Percentiles rank a stretch among this genome's conserved stretches.
Conservation (phyloP, 2,329 filamentous ascomycete genomes). For the Pseudogymnoascus sp. region DNA sequence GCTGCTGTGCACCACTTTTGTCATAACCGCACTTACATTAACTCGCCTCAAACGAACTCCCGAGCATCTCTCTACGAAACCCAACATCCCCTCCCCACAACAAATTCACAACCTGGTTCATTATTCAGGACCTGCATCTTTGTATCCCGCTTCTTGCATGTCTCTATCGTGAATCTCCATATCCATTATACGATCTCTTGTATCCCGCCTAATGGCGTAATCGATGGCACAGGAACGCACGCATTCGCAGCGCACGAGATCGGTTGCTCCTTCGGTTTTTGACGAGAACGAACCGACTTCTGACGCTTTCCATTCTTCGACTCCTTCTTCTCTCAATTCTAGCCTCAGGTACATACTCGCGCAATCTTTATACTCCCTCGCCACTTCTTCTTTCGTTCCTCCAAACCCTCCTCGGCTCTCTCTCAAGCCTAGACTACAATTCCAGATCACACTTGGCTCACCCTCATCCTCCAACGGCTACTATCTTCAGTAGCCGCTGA, state of each 20-base stretch:
- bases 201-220: conserved; percentile 14
- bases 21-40: conserved; percentile 8
- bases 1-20: conserved; percentile 6
- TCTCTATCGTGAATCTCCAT: background rate
- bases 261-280: conserved; percentile 12
- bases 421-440: conserved; percentile 1
- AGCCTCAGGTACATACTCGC: conserved; percentile 11
- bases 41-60: conserved; percentile 2
- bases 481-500: conserved; percentile 9
- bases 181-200: background rate
- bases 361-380: background rate
- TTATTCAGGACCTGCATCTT: conserved; percentile 4
- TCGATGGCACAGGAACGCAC: conserved; percentile 15
- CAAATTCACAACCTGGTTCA: background rate
- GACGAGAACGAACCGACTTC: conserved; percentile 8
- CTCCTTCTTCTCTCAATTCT: conserved; percentile 11
- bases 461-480: background rate
- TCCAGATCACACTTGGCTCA: conserved; percentile 10
- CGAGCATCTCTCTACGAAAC: background rate
- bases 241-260: conserved; percentile 13
- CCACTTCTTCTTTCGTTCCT: background rate
- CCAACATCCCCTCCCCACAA: background rate
- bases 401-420: background rate
- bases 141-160: background rate
- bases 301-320: conserved; percentile 3